Evolutionary conservation across 495 filamentous ascomycete species (phyloP).

Genomic region (Lasiosphaeris hirsuta): DNA sequence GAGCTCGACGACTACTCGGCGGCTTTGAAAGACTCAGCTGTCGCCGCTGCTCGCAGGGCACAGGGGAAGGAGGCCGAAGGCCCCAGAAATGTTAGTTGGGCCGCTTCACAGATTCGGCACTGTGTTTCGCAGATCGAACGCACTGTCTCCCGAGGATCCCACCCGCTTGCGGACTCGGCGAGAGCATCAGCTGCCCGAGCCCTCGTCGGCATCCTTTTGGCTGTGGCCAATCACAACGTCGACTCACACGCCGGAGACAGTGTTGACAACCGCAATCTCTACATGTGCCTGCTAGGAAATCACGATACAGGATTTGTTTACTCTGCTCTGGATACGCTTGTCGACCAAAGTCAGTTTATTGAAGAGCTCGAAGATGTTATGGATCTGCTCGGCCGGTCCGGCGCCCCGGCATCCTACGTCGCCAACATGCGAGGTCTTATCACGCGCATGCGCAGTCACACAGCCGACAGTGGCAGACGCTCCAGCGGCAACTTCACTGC

Average conservation of each 20-base stretch:
- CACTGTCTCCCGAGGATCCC: conserved; percentile 32
- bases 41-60: conserved; percentile 16
- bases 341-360: conserved; percentile 35
- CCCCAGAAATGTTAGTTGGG: conserved; percentile 34
- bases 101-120: conserved; percentile 34
- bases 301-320: conserved; percentile 37
- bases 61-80: conserved; percentile 22
- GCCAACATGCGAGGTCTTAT: conserved; percentile 30
- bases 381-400: conserved; percentile 24
- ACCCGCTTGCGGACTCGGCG: conserved; percentile 32
- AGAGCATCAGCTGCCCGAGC: conserved; percentile 38
- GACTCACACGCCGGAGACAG: conserved; percentile 25
- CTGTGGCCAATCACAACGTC: conserved; percentile 32
- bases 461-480: not conserved
- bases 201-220: conserved; percentile 38
- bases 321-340: conserved; percentile 35
- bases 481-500: not conserved
- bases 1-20: conserved; percentile 33
- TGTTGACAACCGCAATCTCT: conserved; percentile 34
- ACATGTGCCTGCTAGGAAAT: conserved; percentile 36
- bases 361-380: conserved; percentile 32
- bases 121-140: conserved; percentile 34
- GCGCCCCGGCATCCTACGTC: conserved; percentile 27
- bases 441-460: conserved; percentile 28
- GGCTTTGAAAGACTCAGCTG: conserved; percentile 15